Percentiles rank a stretch among this genome's conserved stretches.
These are phyloP conservation scores for Oleoguttula mirabilis DNA, from an alignment of 495 filamentous ascomycete genomes.

Conservation along the genomic window DNA sequence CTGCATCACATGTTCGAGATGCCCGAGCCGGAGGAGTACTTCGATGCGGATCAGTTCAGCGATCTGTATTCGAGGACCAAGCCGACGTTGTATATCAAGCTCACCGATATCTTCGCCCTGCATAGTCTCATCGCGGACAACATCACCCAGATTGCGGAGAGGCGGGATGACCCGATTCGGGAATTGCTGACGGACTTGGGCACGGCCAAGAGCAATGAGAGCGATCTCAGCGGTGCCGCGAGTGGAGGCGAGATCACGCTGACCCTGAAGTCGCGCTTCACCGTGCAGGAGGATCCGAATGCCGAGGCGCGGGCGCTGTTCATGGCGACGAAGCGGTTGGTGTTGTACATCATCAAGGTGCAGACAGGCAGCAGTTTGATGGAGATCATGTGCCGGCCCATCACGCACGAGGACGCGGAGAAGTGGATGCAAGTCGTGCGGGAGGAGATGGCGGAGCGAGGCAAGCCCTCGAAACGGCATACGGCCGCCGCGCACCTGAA, in stretches of 20 bases:
- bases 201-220: conserved; percentile 89
- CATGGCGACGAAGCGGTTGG: conserved; percentile 95
- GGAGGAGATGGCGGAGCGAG: conserved; percentile 59
- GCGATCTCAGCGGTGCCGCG: conserved; percentile 65
- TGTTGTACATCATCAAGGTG: conserved; percentile 94
- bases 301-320: conserved; percentile 82
- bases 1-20: conserved; percentile 52
- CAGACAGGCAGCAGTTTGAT: conserved; percentile 85
- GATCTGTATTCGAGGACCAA: conserved; percentile 92
- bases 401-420: conserved; percentile 73
- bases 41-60: conserved; percentile 97
- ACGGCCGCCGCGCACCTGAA: too few species aligned
- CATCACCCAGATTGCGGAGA: conserved; percentile 60
- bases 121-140: conserved; percentile 78
- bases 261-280: conserved; percentile 46
- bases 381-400: conserved; percentile 88
- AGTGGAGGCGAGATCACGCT: conserved; percentile 75
- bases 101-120: conserved; percentile 93
- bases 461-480: conserved; percentile 35
- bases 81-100: conserved; percentile 95
- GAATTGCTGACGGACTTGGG: conserved; percentile 89
- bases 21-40: conserved; percentile 76
- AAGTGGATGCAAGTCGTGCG: conserved; percentile 71
- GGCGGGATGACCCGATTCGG: conserved; percentile 73
- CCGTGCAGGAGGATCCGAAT: conserved; percentile 56